phyloP scores from a whole-genome alignment of 768 basidiomycete species.

The Tephrocybe sp. region DNA sequence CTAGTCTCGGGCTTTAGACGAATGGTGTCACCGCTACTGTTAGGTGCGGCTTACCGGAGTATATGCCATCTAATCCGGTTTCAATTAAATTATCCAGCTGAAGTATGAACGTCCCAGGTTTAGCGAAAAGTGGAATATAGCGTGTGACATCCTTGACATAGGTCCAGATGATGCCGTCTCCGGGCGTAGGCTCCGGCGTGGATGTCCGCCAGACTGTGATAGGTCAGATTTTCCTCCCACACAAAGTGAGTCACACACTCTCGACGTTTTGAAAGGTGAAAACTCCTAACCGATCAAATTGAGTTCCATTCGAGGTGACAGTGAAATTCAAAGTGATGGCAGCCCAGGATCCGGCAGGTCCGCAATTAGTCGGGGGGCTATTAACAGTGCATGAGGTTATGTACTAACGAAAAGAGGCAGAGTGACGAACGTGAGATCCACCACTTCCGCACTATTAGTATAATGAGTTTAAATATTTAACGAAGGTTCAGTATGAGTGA shows the following conservation, averaged over 20 bases:
- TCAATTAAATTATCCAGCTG: constrained; percentile 71
- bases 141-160: constrained; percentile 74
- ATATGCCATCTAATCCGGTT: constrained; percentile 59
- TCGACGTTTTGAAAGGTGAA: constrained; percentile 80
- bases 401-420: neutral
- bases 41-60: constrained; percentile 59
- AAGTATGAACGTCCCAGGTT: constrained; percentile 68
- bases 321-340: constrained; percentile 76
- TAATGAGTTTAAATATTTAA: neutral
- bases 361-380: constrained; percentile 75
- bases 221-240: neutral
- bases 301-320: constrained; percentile 75
- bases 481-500: too few species aligned
- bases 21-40: too few species aligned
- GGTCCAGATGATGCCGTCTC: constrained; percentile 78
- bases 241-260: constrained; percentile 39
- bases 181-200: constrained; percentile 69
- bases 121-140: constrained; percentile 68
- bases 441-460: constrained; percentile 56
- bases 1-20: too few species aligned
- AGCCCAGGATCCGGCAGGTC: constrained; percentile 68
- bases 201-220: constrained; percentile 73
- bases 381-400: too few species aligned
- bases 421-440: constrained; percentile 49
- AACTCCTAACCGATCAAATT: constrained; percentile 70